Conservation (phyloP, 345 rosid species). For the Litchi chinensis region DNA sequence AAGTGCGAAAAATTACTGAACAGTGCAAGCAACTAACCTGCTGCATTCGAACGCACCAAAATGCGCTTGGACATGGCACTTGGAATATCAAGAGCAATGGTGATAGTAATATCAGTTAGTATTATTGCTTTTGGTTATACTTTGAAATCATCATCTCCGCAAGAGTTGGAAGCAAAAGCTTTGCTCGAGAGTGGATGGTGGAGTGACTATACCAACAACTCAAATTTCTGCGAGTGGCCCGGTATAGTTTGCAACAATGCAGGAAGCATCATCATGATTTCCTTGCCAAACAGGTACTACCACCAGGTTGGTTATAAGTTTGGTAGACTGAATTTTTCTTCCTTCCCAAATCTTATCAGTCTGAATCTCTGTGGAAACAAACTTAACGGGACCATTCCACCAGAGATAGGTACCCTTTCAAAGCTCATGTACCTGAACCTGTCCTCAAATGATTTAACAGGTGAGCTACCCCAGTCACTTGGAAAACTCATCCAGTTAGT, state of each 20-base stretch:
- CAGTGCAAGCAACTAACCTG: too few species aligned
- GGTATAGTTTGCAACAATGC: not conserved
- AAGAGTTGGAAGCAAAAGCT: not conserved
- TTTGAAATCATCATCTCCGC: not conserved
- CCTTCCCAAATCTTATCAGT: slow-evolving; percentile 16
- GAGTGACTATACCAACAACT: not conserved
- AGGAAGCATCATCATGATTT: slow-evolving; percentile 12
- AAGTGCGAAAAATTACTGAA: too few species aligned
- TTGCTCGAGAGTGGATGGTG: slow-evolving; percentile 1
- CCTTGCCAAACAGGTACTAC: not conserved
- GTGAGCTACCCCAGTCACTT: slow-evolving; percentile 23
- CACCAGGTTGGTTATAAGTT: not conserved
- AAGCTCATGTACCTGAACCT: slow-evolving; percentile 18
- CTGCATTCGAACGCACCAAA: too few species aligned
- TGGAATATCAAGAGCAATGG: not conserved
- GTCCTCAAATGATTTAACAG: not conserved
- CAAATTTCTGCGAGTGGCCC: slow-evolving; percentile 16
- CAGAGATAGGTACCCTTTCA: slow-evolving; percentile 12
- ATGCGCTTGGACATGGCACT: not conserved
- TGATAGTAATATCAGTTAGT: not conserved
- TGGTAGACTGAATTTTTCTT: slow-evolving; percentile 18
- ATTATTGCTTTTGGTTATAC: not conserved
- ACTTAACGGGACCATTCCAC: slow-evolving; percentile 1
- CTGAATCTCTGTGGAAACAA: not conserved
- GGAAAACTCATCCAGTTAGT: slow-evolving; percentile 6